Percentiles rank a stretch among this genome's conserved stretches.
These are phyloP conservation scores for Aegilops tauschii DNA, from an alignment of 176 grass and related monocot species.

Conservation along the genomic window DNA sequence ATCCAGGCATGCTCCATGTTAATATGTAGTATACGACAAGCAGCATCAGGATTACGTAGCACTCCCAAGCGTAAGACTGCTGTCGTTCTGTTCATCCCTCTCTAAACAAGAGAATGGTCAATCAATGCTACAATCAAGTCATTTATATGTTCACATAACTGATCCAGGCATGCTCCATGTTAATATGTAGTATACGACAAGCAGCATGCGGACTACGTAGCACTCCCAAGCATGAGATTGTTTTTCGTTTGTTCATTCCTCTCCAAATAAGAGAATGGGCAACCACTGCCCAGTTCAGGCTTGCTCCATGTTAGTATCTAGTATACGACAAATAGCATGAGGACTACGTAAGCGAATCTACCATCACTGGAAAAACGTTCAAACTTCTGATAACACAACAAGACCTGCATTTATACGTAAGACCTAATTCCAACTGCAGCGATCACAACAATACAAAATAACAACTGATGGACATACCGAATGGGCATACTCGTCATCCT, in stretches of 20 bases:
- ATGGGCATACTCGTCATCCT: constrained; percentile 59
- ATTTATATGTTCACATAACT: background rate
- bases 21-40: background rate
- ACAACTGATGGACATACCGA: constrained; percentile 37
- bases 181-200: background rate
- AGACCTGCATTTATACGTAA: background rate
- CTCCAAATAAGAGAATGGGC: background rate
- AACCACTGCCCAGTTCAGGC: background rate
- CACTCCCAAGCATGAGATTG: background rate
- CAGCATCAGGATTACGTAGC: background rate
- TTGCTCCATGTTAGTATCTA: background rate
- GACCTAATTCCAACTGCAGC: background rate
- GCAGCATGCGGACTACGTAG: background rate
- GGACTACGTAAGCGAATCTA: background rate
- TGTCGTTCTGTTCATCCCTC: background rate
- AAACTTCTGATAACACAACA: constrained; percentile 18
- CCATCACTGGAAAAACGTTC: background rate
- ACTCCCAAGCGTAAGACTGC: background rate
- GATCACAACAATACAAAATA: background rate
- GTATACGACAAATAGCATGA: background rate
- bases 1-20: background rate
- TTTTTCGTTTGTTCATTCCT: background rate
- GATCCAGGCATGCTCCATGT: background rate
- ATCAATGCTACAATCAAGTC: background rate
- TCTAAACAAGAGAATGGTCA: background rate